phyloP scores from a whole-genome alignment of 2,329 filamentous ascomycete genomes.

The Penicillium sp. region DNA sequence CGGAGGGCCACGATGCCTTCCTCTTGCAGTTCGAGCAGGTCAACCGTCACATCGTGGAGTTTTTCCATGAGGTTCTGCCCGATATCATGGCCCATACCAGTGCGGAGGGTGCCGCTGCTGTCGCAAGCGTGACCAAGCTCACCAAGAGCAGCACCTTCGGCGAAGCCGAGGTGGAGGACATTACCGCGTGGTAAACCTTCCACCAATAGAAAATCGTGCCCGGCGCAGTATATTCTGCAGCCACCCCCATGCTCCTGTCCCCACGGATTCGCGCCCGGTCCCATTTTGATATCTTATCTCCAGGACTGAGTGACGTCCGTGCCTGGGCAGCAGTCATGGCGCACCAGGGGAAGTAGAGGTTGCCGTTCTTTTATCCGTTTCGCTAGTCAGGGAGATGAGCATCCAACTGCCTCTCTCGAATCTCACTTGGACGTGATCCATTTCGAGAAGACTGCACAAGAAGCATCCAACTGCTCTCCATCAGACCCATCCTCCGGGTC shows the following conservation, averaged over 20 bases:
- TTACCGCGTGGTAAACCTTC: slow-evolving; percentile 77
- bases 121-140: slow-evolving; percentile 60
- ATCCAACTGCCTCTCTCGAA: slow-evolving; percentile 43
- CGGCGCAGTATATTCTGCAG: slow-evolving; percentile 32
- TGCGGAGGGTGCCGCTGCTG: slow-evolving; percentile 46
- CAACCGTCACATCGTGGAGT: slow-evolving; percentile 80
- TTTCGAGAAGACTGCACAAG: slow-evolving; percentile 39
- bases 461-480: slow-evolving; percentile 48
- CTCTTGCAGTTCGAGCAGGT: slow-evolving; percentile 96
- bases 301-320: background rate
- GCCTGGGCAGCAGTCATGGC: slow-evolving; percentile 16
- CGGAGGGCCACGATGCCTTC: slow-evolving; percentile 96
- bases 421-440: slow-evolving; percentile 22
- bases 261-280: slow-evolving; percentile 10
- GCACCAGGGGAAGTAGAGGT: slow-evolving; percentile 33
- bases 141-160: slow-evolving; percentile 91
- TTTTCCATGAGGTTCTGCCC: slow-evolving; percentile 77
- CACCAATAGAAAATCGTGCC: background rate
- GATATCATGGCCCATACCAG: slow-evolving; percentile 77
- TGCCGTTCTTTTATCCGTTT: slow-evolving; percentile 35
- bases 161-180: slow-evolving; percentile 93
- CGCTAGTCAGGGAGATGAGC: slow-evolving; percentile 42
- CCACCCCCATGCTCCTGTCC: slow-evolving; percentile 19
- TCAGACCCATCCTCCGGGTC: slow-evolving; percentile 32
- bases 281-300: background rate